Base-by-base conservation (phyloP, 495 filamentous ascomycete species). In the Terfezia claveryi region DNA sequence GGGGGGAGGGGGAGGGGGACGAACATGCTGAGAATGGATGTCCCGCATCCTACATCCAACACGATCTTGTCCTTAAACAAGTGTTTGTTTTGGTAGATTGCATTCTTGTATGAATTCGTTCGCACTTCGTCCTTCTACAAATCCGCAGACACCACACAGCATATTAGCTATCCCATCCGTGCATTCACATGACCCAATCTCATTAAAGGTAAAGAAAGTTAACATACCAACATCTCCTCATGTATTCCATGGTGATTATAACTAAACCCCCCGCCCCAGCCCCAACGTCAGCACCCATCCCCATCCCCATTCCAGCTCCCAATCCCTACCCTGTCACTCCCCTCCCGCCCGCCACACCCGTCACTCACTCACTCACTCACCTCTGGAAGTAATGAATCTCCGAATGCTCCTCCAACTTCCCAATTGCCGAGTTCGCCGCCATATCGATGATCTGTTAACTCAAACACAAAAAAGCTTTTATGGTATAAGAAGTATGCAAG, bases 51-150 rank as follows among this genome's bases (percentile, higher is more conserved):
- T 55, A 99, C 89, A 69, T 99, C 91, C 37, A 99, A 80, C 54
- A 99, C 91, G 16, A 89, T 78, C 74, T 96, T 99, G 72, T 89
- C 89, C 66, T 86, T 88, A 78, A 99, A 95, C 50, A 99, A 77
- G 68, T 93, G 80, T 68, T 81, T 82, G 72, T 99, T 94, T 66
- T 87, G 86, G 64, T 94, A 84, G 64, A 98, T 96, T 14, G 91
- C 80, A 69, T 96, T 87, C 70, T 91, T 87, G 73, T 98, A 98
- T 16, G 86, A 91, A 64, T 77, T 77, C 17, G 91, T 98, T 37
- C 91, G 83, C 55, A 98, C 87, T 71, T 96, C 92, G 74, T 98
- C 91, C 82, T 66, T 66, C 63, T 65, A 44, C 50, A 49, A 46
- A 55, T 27, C n/a, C 27, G 27, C 27, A 27, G 5, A 27, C 55